Evolutionary conservation across 2,329 filamentous ascomycete genomes (phyloP).

Genomic region (Herpotrichia juniperi): DNA sequence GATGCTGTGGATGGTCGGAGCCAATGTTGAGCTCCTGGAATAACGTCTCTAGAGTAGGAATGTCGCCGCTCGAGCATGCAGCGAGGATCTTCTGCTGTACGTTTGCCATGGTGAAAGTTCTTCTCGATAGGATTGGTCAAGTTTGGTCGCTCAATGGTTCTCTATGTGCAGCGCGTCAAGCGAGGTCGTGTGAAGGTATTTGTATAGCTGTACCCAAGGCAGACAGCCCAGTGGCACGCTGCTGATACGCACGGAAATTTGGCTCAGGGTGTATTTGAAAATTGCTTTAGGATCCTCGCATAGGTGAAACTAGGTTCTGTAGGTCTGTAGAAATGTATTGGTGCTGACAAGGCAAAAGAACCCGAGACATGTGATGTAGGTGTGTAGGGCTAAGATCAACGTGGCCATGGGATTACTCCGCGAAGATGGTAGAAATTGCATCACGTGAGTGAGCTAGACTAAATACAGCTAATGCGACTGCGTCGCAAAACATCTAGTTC

Average conservation of each 20-base stretch:
- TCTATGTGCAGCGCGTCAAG: not conserved
- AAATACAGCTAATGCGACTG: not conserved
- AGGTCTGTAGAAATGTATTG: too few relatives aligned
- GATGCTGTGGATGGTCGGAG: constrained; percentile 2
- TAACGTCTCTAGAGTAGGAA: constrained; percentile 3
- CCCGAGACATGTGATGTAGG: too few relatives aligned
- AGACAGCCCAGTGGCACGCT: not conserved
- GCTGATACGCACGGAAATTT: not conserved
- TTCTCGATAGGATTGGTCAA: not conserved
- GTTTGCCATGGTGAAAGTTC: not conserved
- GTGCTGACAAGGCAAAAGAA: too few relatives aligned
- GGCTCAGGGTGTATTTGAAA: too few relatives aligned
- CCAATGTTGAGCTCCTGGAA: constrained; percentile 4
- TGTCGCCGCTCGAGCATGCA: constrained; percentile 9
- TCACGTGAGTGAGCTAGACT: not conserved
- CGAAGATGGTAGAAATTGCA: not conserved
- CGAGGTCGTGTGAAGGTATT: not conserved
- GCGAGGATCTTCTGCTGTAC: constrained; percentile 1
- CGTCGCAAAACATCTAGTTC: not conserved
- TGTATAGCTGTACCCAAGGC: not conserved
- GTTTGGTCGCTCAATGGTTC: not conserved
- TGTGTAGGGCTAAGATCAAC: too few relatives aligned
- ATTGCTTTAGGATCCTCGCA: not conserved
- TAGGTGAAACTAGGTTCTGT: not conserved
- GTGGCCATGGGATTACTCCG: too few relatives aligned